Percentiles rank a stretch among this genome's conserved stretches.
phyloP scores from a whole-genome alignment of 306 rosid species.

The Medicago lupulina region DNA sequence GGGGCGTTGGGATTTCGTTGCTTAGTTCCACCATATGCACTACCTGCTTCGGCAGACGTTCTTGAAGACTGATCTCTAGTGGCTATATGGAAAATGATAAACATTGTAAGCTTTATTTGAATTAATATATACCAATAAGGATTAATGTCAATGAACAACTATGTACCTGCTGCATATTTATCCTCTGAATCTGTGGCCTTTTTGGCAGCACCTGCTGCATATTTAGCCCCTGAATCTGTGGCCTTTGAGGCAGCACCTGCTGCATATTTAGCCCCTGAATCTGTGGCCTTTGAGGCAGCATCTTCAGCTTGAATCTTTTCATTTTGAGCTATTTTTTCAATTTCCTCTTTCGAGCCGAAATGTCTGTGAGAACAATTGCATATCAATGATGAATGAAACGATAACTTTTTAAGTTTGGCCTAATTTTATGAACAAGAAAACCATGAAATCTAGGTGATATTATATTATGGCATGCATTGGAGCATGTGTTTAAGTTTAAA shows the following conservation, averaged over 20 bases:
- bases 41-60: neutral
- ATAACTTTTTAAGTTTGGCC: no score
- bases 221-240: conserved; percentile 17
- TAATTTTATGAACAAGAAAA: no score
- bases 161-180: conserved; percentile 46
- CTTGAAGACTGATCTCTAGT: conserved; percentile 31
- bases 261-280: conserved; percentile 37
- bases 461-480: no score
- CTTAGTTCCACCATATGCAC: no score
- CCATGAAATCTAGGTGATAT: no score
- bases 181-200: conserved; percentile 29
- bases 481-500: no score
- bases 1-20: no score
- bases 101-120: neutral
- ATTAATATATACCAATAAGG: neutral
- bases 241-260: conserved; percentile 47
- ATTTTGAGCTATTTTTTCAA: neutral
- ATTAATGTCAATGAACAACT: neutral
- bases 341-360: neutral
- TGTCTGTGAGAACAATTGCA: conserved; percentile 5
- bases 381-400: neutral
- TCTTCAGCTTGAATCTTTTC: conserved; percentile 31
- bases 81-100: conserved; percentile 26
- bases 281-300: conserved; percentile 33
- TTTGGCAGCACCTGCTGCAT: conserved; percentile 37